phyloP scores from a whole-genome alignment of 2,329 filamentous ascomycete genomes.

The Penicillium sp. region DNA sequence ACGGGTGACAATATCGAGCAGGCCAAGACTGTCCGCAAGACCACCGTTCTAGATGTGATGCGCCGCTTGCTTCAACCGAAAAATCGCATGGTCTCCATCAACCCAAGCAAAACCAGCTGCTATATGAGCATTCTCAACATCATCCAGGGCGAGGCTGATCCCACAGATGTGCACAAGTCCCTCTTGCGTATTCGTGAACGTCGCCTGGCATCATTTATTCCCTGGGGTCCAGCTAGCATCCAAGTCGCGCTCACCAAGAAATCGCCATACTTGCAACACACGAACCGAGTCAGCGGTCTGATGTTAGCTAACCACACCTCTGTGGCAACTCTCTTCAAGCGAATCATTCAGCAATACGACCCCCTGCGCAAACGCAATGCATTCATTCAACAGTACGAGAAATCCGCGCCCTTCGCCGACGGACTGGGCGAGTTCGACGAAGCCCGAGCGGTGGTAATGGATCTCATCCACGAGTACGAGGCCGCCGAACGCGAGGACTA shows the following conservation, averaged over 20 bases:
- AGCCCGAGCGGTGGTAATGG: slow-evolving; percentile 84
- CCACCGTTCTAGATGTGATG: slow-evolving; percentile 97
- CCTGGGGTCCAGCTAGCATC: slow-evolving; percentile 96
- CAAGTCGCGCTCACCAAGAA: slow-evolving; percentile 96
- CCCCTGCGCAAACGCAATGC: slow-evolving; percentile 94
- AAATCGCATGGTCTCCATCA: slow-evolving; percentile 98
- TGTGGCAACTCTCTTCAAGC: slow-evolving; percentile 93
- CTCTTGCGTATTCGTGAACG: slow-evolving; percentile 93
- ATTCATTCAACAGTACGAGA: slow-evolving; percentile 95
- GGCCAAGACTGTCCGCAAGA: slow-evolving; percentile 96
- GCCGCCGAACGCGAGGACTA: slow-evolving; percentile 91
- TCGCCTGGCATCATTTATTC: slow-evolving; percentile 91
- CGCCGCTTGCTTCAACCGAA: slow-evolving; percentile 91
- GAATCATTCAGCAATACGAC: slow-evolving; percentile 89
- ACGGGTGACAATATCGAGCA: slow-evolving; percentile 95
- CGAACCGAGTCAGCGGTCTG: slow-evolving; percentile 88
- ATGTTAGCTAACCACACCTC: slow-evolving; percentile 99
- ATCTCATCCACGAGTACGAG: slow-evolving; percentile 92
- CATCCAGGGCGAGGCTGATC: slow-evolving; percentile 97
- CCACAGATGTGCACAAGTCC: slow-evolving; percentile 97
- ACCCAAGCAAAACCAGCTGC: slow-evolving; percentile 93
- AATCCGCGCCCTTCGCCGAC: slow-evolving; percentile 88
- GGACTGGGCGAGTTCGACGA: slow-evolving; percentile 95
- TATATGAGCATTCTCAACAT: slow-evolving; percentile 99
- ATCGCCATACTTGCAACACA: slow-evolving; percentile 92